Conservation (phyloP, 495 filamentous ascomycete species). For the Aspergillus baeticus region DNA sequence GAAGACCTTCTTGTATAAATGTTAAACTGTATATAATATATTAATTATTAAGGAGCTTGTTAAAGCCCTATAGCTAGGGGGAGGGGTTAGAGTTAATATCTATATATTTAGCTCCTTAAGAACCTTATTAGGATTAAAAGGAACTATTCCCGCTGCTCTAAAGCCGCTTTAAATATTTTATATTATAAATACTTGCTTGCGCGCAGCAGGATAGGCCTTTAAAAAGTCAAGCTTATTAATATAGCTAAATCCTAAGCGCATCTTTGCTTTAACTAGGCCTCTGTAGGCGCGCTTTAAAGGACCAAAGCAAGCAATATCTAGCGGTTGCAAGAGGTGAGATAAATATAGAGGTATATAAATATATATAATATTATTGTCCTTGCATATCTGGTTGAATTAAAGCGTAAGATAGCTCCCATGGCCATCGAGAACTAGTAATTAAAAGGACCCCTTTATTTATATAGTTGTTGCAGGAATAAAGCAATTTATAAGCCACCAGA, state of each 20-base stretch:
- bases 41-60: background rate
- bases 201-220: slow-evolving; percentile 10
- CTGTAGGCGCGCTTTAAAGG: too few species aligned
- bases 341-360: slow-evolving; percentile 26
- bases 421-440: slow-evolving; percentile 15
- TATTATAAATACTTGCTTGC: slow-evolving; percentile 3
- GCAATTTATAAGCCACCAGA: too few species aligned
- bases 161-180: too few species aligned
- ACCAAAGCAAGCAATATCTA: too few species aligned
- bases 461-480: too few species aligned
- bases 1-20: background rate
- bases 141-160: too few species aligned
- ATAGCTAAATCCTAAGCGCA: slow-evolving; percentile 18
- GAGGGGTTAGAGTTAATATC: too few species aligned
- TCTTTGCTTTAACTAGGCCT: too few species aligned
- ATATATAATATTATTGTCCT: slow-evolving; percentile 18
- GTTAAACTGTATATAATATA: background rate
- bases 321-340: too few species aligned
- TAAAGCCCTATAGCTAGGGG: background rate
- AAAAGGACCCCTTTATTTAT: background rate
- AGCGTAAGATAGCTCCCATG: slow-evolving; percentile 27
- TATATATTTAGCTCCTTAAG: too few species aligned
- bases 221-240: slow-evolving; percentile 20
- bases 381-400: slow-evolving; percentile 20
- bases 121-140: too few species aligned